Evolutionary conservation across 495 filamentous ascomycete genomes (phyloP), one percentile per base, ranked within the genome.

Genomic region (Lophiotrema nucula): DNA sequence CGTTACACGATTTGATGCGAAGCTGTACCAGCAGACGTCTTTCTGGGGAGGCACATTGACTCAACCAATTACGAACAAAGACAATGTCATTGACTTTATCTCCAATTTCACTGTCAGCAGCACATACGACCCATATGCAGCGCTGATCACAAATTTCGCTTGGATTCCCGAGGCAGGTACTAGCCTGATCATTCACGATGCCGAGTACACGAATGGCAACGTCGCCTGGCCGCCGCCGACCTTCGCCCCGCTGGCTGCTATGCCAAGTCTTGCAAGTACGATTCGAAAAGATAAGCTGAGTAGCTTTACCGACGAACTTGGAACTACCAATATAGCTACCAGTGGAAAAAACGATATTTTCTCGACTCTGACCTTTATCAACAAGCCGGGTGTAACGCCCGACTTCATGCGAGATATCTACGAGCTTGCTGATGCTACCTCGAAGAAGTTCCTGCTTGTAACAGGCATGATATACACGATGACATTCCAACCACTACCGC

Each of bases 401-500:
- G 58, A 62, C 23, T 65, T 62, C 10, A 61, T 72, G 53, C 21
- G 62, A 4, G 58, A 60, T 21, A 48, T 67, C 35, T 69, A 58
- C 25, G 39, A 67, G 5, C 66, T 72, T 22, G 55, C 55, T 11
- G 69, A 70, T 33, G 60, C 62, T 31, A 46, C 28, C 0, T 64
- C 67, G 12, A 64, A 67, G 38, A 52, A 54, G 0, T 48, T 70
- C 8, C 54, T 49, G 23, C 47, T 62, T 21, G 63, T 71, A 3
- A 51, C 48, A 13, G 64, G 57, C 3, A 57, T 72, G 43, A 39
- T 62, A 11, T 67, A 28, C 21, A 65, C 62, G 19, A 60, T 67
- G 51, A 67, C 66, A 0, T 67, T 68, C 22, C 71, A 74, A 37
- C 64, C 70, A 23, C 49, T 72, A 22, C 59, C 72, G 2, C 43